A percentile compares a stretch with the other conserved stretches of the same genome.
Conservation (phyloP, 139 green algal genomes). For the Coelastrella sp. region DNA sequence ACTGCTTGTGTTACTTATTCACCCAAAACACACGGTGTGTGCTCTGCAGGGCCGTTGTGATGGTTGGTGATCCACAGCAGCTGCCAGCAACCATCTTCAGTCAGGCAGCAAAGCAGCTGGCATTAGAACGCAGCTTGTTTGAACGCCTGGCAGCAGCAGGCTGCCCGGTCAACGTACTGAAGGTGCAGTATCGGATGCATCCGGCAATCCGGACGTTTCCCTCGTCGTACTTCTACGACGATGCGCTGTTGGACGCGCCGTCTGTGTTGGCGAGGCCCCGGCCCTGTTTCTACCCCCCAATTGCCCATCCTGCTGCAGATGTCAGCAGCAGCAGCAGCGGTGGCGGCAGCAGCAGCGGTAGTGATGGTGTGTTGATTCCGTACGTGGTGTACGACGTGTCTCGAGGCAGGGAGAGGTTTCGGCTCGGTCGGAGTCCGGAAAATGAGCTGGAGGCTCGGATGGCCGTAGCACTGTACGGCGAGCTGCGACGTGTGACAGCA, state of each 20-base stretch:
- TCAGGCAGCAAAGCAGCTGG: constrained; percentile 61
- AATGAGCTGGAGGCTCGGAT: constrained; percentile 75
- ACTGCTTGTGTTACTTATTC: too few species aligned
- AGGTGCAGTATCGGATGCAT: constrained; percentile 95
- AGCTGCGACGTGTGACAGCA: constrained; percentile 63
- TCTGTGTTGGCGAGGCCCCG: constrained; percentile 43
- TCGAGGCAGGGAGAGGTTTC: constrained; percentile 57
- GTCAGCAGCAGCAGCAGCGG: constrained; percentile 28
- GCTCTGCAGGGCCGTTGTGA: constrained; percentile 54
- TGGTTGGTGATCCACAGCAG: constrained; percentile 95
- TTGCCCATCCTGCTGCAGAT: background rate
- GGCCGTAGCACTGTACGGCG: constrained; percentile 77
- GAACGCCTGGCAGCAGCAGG: constrained; percentile 74
- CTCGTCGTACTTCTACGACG: constrained; percentile 84
- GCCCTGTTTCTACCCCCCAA: constrained; percentile 54
- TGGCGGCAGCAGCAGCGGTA: constrained; percentile 44
- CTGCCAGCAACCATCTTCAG: constrained; percentile 92
- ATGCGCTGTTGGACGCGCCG: constrained; percentile 52
- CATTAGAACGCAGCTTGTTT: constrained; percentile 88
- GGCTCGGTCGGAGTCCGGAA: background rate
- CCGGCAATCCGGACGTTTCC: constrained; percentile 89
- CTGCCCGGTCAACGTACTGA: constrained; percentile 65
- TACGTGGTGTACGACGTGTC: constrained; percentile 92
- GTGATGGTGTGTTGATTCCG: constrained; percentile 76
- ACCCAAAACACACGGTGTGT: too few species aligned